Base-by-base conservation (phyloP, 495 filamentous ascomycete genomes). In the Patellaria atrata region DNA sequence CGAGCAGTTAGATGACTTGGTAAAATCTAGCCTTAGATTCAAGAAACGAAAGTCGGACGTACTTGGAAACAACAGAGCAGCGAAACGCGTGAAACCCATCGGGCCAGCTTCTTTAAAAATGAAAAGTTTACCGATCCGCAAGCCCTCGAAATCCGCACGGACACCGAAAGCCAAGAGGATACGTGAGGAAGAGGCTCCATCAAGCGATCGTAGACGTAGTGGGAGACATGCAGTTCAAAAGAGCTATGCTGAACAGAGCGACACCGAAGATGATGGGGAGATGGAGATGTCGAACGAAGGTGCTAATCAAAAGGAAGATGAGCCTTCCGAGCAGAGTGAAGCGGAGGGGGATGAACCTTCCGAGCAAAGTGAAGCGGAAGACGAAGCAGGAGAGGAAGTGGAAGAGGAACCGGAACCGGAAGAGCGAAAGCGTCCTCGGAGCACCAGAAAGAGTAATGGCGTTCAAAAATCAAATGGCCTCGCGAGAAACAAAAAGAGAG, bases 1-100 rank as follows among this genome's bases (percentile, higher is more conserved):
- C n/a, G 78, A 84, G 26, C 53, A 65, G 32, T 58, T 89, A 4
- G 82, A 92, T 35, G 69, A 71, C 9, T 55, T 85, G 13, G 71
- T 79, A 4, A 58, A 50, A 31, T 27, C 21, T 2, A 44, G 36
- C 13, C n/a, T 57, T 28, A 47, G 37, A 35, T 38, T 29, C 8
- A 57, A 54, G 48, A 60, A 60, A 37, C 21, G 43, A 21, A 51
- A 42, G 20, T 35, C 35, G 10, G 22, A 15, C 4, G 35, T 36
- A 10, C 18, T 16, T 18, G 28, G n/a, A 6, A 35, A 43, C 9
- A 44, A 40, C 25, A 8, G 36, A 16, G 8, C 24, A 3, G 36
- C 32, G 29, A 74, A 75, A 50, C 68, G 64, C 42, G 38, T 51
- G 6, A 53, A 48, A 35, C 26, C 14, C 21, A 40, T 34, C 2